These are phyloP conservation scores for Aspergillus sclerotiicarbonarius DNA, from an alignment of 495 filamentous ascomycete species.

Conservation along the genomic window DNA sequence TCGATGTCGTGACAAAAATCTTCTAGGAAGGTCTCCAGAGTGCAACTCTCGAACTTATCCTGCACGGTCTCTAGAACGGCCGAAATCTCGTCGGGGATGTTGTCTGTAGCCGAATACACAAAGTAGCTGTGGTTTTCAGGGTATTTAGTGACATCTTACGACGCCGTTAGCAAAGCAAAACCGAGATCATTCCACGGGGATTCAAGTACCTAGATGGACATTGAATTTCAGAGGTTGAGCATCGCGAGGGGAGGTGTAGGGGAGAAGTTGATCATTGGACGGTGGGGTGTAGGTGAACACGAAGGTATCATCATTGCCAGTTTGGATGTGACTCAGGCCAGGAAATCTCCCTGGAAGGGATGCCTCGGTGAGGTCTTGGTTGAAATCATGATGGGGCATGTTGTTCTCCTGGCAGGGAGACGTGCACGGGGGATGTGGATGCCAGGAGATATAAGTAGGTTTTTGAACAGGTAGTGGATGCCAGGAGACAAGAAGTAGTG, in stretches of 20 bases:
- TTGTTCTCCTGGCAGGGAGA: background rate
- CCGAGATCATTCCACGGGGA: conserved; percentile 4
- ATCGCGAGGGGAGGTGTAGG: no score
- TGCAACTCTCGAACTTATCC: conserved; percentile 21
- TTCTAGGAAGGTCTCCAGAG: conserved; percentile 33
- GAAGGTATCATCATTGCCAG: conserved; percentile 61
- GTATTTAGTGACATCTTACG: conserved; percentile 62
- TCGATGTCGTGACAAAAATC: conserved; percentile 40
- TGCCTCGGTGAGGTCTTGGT: conserved; percentile 46
- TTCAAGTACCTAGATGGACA: conserved; percentile 54
- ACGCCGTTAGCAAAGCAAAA: conserved; percentile 1
- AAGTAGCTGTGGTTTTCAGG: conserved; percentile 59
- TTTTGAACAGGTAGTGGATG: no score
- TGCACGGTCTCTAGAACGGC: conserved; percentile 44
- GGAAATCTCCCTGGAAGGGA: conserved; percentile 26
- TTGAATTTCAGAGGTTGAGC: conserved; percentile 53
- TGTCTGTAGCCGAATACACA: conserved; percentile 55
- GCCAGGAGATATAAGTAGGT: no score
- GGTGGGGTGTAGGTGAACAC: conserved; percentile 49
- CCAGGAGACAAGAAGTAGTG: no score
- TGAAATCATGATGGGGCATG: conserved; percentile 19
- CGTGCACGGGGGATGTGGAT: no score
- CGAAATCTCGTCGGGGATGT: conserved; percentile 44
- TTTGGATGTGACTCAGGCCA: conserved; percentile 46
- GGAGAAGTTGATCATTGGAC: conserved; percentile 12